phyloP scores from a whole-genome alignment of 192 early-diverging fungal species.

The Umbelopsis ramanniana region DNA sequence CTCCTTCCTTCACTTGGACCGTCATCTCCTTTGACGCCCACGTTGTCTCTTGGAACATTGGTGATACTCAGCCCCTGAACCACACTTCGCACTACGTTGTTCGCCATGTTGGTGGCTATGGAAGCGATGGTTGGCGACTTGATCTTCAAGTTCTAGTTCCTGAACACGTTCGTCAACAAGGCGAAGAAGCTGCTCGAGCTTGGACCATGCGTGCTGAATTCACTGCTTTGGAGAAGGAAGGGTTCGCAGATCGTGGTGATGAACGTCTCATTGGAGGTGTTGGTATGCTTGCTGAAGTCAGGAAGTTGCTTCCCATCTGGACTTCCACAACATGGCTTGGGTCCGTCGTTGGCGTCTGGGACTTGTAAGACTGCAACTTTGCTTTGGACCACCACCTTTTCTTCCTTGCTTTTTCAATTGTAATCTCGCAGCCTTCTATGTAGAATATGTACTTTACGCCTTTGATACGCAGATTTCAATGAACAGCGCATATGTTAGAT shows the following conservation, averaged over 20 bases:
- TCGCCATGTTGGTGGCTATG: constrained; percentile 55
- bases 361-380: constrained; percentile 34
- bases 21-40: constrained; percentile 65
- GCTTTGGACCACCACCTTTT: too few relatives aligned
- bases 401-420: too few relatives aligned
- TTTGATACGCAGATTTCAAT: background rate
- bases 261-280: constrained; percentile 53
- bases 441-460: constrained; percentile 18
- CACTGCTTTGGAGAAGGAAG: constrained; percentile 57
- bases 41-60: constrained; percentile 61
- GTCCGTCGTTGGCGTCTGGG: constrained; percentile 41
- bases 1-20: constrained; percentile 63
- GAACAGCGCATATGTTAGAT: constrained; percentile 6
- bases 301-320: constrained; percentile 39
- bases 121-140: constrained; percentile 51
- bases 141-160: constrained; percentile 49
- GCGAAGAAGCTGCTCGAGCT: constrained; percentile 19
- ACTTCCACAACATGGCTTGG: constrained; percentile 44
- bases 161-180: constrained; percentile 31
- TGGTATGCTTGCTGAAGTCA: constrained; percentile 30
- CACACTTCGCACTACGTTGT: constrained; percentile 49
- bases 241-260: constrained; percentile 45
- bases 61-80: constrained; percentile 39
- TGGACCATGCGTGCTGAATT: constrained; percentile 51
- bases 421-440: background rate